phyloP scores from a whole-genome alignment of 495 filamentous ascomycete species.

The Hyaloscypha finlandica region DNA sequence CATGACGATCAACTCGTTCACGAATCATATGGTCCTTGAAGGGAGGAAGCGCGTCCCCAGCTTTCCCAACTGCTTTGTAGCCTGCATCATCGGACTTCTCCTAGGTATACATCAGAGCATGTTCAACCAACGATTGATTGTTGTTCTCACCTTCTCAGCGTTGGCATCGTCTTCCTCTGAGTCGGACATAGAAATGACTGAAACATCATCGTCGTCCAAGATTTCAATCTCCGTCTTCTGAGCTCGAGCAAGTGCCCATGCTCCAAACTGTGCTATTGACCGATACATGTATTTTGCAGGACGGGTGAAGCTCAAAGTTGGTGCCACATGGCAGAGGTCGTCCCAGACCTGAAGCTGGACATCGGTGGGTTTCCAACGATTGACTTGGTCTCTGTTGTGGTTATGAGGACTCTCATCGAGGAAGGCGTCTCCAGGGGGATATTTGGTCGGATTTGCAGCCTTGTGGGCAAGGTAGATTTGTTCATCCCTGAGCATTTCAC shows the following conservation, averaged over 20 bases:
- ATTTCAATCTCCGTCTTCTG: conserved; percentile 80
- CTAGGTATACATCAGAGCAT: neutral
- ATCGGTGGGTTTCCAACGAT: conserved; percentile 75
- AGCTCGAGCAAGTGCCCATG: conserved; percentile 83
- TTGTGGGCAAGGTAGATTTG: conserved; percentile 96
- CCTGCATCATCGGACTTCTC: conserved; percentile 37
- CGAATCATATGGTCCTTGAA: conserved; percentile 89
- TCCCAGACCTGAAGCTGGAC: conserved; percentile 98
- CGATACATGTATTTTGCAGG: conserved; percentile 95
- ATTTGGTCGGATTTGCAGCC: conserved; percentile 75
- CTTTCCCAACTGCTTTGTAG: conserved; percentile 57
- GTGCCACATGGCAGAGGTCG: conserved; percentile 87
- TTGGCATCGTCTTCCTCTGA: conserved; percentile 45
- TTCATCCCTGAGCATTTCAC: conserved; percentile 87
- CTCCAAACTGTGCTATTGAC: conserved; percentile 86
- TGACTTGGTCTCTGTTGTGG: conserved; percentile 57
- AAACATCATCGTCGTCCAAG: conserved; percentile 73
- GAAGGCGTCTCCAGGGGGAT: conserved; percentile 65
- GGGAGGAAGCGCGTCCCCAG: conserved; percentile 76
- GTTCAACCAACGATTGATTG: neutral
- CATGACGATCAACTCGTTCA: conserved; percentile 77
- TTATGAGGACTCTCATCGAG: conserved; percentile 54
- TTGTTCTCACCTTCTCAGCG: conserved; percentile 28
- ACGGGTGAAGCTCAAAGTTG: conserved; percentile 87
- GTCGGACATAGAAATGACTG: conserved; percentile 64